Base-by-base conservation (phyloP, 108 stramenopile species). In the Mediolabrus comicus region DNA sequence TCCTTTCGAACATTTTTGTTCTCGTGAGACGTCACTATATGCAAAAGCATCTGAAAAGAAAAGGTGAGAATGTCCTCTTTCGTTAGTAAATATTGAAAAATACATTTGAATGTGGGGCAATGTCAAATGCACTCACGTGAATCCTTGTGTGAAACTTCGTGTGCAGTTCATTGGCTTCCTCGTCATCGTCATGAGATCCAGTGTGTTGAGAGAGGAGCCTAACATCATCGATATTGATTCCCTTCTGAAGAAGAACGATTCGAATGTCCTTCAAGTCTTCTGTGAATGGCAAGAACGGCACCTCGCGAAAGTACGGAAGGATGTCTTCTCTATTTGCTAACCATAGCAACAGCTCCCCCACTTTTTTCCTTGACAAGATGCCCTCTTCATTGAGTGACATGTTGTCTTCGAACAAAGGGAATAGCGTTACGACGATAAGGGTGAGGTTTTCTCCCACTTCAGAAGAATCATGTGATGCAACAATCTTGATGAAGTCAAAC, bases 191-290 rank as follows among this genome's bases (percentile, higher is more conserved):
- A 57, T 83, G 64, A 1, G 73, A 51, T 8, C 62, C 60, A 9
- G 55, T 67, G 24, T 70, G 52, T 38, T 68, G 71, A 53, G 84
- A 81, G 17, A 87, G 31, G 13, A 86, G 49, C 34, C 63, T 36
- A 24, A 89, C 62, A 60, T 82, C 83, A 72, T 92, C 94, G 72
- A 92, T 80, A 29, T 85, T 80, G 8, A 95, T 80, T n/a, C 91
- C 90, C 13, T 79, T 72, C 52, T 59, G 14, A 31, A 68, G 57
- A 0, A 96, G 78, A 25, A 76, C 53, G 16, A 41, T 56, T 41
- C 86, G 77, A 4, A 91, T 82, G 3, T 51, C 41, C 27, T 83
- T 62, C 17, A 96, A 71, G 19, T 67, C 60, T 66, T 71, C 65
- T 1, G 65, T 62, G 16, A 56, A 30, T 2, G 92, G 91, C 25